Conservation (phyloP, 148 eudicot species). For the Heliamphora exappendiculata region DNA sequence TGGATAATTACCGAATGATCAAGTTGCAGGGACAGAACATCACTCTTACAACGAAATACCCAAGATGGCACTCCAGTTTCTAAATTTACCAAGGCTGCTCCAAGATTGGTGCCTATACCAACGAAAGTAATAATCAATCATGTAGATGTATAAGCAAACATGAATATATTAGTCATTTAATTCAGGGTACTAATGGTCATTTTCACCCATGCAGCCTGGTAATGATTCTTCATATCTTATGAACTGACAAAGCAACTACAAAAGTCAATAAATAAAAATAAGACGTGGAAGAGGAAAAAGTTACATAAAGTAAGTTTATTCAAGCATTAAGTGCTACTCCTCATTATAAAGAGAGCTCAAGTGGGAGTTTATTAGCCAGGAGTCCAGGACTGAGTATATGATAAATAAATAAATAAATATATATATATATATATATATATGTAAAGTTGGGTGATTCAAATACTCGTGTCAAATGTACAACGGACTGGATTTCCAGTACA, state of each 20-base stretch:
- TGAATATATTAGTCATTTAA: not conserved
- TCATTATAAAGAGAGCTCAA: not conserved
- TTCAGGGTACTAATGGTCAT: not conserved
- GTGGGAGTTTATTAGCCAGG: not conserved
- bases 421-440: too few species aligned
- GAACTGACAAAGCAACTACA: not conserved
- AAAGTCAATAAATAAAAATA: not conserved
- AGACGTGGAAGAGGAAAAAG: too few species aligned
- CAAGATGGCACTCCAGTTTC: conserved; percentile 47
- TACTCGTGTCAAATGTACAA: not conserved
- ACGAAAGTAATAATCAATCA: not conserved
- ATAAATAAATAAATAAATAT: too few species aligned
- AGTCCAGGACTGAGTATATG: not conserved
- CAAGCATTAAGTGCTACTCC: not conserved
- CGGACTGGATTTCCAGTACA: not conserved
- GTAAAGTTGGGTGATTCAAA: not conserved
- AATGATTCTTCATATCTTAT: not conserved
- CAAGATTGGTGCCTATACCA: conserved; percentile 56
- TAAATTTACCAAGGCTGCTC: conserved; percentile 56
- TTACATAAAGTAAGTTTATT: not conserved
- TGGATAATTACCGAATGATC: conserved; percentile 50
- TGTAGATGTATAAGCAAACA: not conserved
- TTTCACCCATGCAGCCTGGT: not conserved
- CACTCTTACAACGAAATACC: conserved; percentile 64
- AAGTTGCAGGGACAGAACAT: conserved; percentile 63